Conservation (phyloP, 768 basidiomycete species). For the Podaxis mareebaensis region DNA sequence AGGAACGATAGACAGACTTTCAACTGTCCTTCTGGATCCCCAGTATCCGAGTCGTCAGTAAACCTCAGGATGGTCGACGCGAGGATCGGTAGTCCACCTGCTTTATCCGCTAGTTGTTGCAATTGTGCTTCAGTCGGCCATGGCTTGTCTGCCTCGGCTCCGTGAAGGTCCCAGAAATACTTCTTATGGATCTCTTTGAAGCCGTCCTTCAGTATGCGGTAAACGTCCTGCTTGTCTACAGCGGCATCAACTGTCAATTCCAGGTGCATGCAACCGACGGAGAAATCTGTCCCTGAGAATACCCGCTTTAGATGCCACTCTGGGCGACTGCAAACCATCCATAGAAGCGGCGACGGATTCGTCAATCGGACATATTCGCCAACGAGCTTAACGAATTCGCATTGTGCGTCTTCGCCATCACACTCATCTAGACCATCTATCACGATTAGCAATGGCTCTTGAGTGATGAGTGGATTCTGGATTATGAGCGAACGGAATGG, state of each 20-base stretch:
- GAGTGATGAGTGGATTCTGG: not conserved
- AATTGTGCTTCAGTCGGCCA: not conserved
- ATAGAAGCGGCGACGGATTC: not conserved
- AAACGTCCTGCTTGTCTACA: not conserved
- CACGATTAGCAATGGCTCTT: not conserved
- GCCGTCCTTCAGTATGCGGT: not conserved
- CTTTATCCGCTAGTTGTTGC: not conserved
- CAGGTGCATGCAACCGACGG: not conserved
- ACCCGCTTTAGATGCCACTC: not conserved
- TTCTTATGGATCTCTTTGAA: not conserved
- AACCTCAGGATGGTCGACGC: not conserved
- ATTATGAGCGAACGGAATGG: not conserved
- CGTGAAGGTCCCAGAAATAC: not conserved
- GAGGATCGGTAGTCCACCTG: not conserved
- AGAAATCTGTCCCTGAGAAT: not conserved
- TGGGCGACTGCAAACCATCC: not conserved
- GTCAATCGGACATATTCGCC: not conserved
- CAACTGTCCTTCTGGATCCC: slow-evolving; percentile 1
- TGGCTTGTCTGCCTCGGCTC: not conserved
- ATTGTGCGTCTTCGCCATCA: not conserved
- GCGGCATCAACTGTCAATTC: not conserved
- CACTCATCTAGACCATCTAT: slow-evolving; percentile 4
- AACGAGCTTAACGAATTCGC: not conserved
- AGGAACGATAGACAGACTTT: not conserved
- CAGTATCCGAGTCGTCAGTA: not conserved